phyloP scores from a whole-genome alignment of 2,329 filamentous ascomycete species.

The Pyrenochaeta sp. region DNA sequence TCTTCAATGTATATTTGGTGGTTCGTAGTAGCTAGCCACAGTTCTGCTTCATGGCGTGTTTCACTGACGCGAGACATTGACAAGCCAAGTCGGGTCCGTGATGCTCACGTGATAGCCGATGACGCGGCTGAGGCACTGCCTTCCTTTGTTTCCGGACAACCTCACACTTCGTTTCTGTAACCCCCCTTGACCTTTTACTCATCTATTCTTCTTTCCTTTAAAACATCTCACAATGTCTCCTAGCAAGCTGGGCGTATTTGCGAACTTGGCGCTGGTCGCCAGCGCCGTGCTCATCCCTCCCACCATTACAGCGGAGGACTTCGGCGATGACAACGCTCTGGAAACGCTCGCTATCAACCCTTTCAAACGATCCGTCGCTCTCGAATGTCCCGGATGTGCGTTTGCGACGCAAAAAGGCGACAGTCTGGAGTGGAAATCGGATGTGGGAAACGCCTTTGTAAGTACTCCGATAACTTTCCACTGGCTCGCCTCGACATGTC shows the following conservation, averaged over 20 bases:
- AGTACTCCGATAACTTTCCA: slow-evolving; percentile 12
- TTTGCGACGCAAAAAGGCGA: slow-evolving; percentile 35
- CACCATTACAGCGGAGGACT: slow-evolving; percentile 35
- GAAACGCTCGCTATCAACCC: slow-evolving; percentile 44
- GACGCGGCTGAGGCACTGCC: slow-evolving; percentile 25
- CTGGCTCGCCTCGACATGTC: slow-evolving; percentile 1
- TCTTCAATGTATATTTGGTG: not conserved
- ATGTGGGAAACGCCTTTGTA: slow-evolving; percentile 47
- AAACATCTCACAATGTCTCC: slow-evolving; percentile 36
- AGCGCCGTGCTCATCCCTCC: slow-evolving; percentile 48
- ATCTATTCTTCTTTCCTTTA: slow-evolving; percentile 20
- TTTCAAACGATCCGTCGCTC: slow-evolving; percentile 38
- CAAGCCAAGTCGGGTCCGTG: slow-evolving; percentile 6
- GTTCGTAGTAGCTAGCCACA: not conserved
- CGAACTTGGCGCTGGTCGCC: slow-evolving; percentile 48
- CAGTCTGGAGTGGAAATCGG: slow-evolving; percentile 37
- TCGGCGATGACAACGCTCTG: slow-evolving; percentile 41
- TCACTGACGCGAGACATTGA: slow-evolving; percentile 18
- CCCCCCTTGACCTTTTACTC: slow-evolving; percentile 15
- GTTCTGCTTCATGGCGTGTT: slow-evolving; percentile 10
- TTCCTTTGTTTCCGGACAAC: slow-evolving; percentile 18
- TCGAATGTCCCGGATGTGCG: slow-evolving; percentile 47
- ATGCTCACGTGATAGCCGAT: slow-evolving; percentile 14
- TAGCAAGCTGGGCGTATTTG: slow-evolving; percentile 42
- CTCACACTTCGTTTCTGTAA: slow-evolving; percentile 19